phyloP scores from a whole-genome alignment of 192 early-diverging fungal genomes.

The Linnemannia hyalina region DNA sequence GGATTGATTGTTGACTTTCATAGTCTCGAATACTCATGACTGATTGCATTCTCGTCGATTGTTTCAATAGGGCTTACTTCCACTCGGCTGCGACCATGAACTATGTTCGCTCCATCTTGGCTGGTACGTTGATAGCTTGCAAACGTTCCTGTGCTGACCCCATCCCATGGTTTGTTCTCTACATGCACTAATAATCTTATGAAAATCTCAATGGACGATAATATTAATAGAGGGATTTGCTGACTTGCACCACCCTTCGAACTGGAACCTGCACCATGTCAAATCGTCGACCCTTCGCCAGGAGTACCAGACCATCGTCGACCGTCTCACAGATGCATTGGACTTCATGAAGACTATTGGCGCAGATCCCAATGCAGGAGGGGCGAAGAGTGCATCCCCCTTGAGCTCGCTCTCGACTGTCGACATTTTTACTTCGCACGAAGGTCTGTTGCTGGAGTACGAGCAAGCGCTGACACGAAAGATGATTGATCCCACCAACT shows the following conservation, averaged over 20 bases:
- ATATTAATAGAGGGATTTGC: slow-evolving; percentile 11
- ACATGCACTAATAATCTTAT: background rate
- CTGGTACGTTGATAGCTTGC: slow-evolving; percentile 61
- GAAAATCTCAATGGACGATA: background rate
- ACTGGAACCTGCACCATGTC: slow-evolving; percentile 92
- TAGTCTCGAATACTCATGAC: background rate
- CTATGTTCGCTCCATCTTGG: slow-evolving; percentile 89
- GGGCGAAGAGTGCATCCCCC: background rate
- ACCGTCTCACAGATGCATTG: slow-evolving; percentile 85
- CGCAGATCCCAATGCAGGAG: slow-evolving; percentile 69
- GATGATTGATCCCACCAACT: slow-evolving; percentile 55
- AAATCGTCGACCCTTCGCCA: slow-evolving; percentile 76
- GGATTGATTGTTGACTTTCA: background rate
- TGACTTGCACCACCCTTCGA: slow-evolving; percentile 89
- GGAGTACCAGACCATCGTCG: slow-evolving; percentile 92
- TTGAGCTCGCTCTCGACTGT: slow-evolving; percentile 73
- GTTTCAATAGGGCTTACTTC: slow-evolving; percentile 82
- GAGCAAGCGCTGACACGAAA: slow-evolving; percentile 85
- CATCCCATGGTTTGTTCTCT: background rate
- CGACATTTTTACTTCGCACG: slow-evolving; percentile 95
- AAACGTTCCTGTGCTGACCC: background rate
- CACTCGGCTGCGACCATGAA: slow-evolving; percentile 96
- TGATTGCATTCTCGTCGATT: background rate
- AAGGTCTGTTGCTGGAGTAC: slow-evolving; percentile 94
- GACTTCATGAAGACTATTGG: slow-evolving; percentile 96